Evolutionary conservation across 495 filamentous ascomycete genomes (phyloP).

Genomic region (Penicillium mononematosum): DNA sequence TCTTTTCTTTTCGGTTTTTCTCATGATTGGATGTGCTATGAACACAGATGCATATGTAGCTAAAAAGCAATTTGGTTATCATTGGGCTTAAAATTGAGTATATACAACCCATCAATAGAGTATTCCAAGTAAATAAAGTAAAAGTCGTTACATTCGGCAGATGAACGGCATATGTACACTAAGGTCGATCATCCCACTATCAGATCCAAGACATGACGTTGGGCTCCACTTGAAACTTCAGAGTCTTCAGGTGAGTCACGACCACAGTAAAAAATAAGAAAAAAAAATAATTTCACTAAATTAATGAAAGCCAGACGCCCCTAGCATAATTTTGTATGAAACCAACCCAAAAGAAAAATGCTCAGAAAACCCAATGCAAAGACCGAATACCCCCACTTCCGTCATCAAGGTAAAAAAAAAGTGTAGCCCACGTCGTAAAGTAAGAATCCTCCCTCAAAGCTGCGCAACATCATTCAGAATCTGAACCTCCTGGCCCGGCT

Average conservation of each 20-base stretch:
- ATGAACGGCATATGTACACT: neutral
- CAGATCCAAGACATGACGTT: constrained; percentile 11
- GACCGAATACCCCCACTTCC: neutral
- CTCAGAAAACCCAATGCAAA: neutral
- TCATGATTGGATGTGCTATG: constrained; percentile 29
- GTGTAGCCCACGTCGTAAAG: neutral
- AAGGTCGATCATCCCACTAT: constrained; percentile 1
- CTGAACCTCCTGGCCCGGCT: constrained; percentile 90
- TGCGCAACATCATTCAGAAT: constrained; percentile 84
- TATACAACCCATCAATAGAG: neutral
- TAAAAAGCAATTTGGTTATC: constrained; percentile 5
- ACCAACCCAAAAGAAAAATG: neutral
- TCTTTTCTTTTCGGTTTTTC: constrained; percentile 15
- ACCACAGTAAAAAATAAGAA: neutral
- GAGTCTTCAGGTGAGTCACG: neutral
- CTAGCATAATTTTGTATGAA: constrained; percentile 10
- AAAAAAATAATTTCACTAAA: neutral
- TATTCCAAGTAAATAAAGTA: neutral
- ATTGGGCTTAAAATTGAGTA: neutral
- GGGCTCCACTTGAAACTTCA: constrained; percentile 8
- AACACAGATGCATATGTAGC: constrained; percentile 16
- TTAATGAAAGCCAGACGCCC: neutral
- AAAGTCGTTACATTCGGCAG: neutral
- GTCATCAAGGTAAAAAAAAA: neutral
- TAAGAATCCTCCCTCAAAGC: constrained; percentile 48